These are phyloP conservation scores for Prunus yedoensis DNA, from an alignment of 331 rosid species.

Conservation along the genomic window DNA sequence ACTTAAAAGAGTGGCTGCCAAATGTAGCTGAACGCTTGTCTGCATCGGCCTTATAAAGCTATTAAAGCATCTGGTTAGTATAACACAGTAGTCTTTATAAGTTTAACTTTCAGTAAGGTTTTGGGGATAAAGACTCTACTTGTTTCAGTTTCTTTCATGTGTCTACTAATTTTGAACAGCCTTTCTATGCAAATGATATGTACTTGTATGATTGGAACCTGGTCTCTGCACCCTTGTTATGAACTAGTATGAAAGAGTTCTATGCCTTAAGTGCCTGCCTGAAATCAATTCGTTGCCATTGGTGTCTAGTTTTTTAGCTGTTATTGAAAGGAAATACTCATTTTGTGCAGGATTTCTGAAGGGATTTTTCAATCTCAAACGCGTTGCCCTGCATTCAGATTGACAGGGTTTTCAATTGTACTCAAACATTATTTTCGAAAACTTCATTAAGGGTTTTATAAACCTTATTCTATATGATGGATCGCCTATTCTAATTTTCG, in stretches of 20 bases:
- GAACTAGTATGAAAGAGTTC: not conserved
- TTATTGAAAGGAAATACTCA: not conserved
- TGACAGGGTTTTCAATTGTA: not conserved
- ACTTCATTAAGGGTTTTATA: not conserved
- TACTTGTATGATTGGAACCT: not conserved
- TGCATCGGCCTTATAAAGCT: conserved; percentile 53
- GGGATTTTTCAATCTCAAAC: not conserved
- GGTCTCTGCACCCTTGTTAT: not conserved
- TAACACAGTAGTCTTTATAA: not conserved
- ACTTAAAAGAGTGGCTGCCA: conserved; percentile 68
- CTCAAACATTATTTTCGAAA: not conserved
- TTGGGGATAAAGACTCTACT: not conserved
- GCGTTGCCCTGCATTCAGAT: not conserved
- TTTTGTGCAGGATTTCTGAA: conserved; percentile 20
- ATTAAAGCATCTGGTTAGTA: conserved; percentile 25
- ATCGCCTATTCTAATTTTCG: too few relatives aligned
- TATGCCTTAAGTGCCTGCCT: not conserved
- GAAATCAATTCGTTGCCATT: not conserved
- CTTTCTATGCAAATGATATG: not conserved
- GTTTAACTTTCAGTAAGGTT: not conserved
- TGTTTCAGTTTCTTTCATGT: not conserved
- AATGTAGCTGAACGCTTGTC: conserved; percentile 47
- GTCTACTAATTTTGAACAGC: not conserved
- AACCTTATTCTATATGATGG: not conserved
- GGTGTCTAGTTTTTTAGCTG: not conserved